Percentiles rank a stretch among this genome's conserved stretches.
These are phyloP conservation scores for Rhodotorula sp. DNA, from an alignment of 1,284 basidiomycete species.

Conservation along the genomic window DNA sequence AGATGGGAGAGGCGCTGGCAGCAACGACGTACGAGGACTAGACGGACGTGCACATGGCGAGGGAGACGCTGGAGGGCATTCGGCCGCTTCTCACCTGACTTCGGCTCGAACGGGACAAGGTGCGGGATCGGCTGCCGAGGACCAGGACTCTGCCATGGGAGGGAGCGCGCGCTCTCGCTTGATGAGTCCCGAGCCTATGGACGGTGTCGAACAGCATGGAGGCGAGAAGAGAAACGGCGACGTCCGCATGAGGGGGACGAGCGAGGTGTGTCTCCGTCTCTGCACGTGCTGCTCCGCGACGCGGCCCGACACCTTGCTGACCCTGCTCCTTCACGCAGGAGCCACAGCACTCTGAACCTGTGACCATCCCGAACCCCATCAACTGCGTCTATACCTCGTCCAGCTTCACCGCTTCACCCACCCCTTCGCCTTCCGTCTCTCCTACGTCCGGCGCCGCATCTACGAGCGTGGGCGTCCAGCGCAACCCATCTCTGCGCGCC, in stretches of 20 bases:
- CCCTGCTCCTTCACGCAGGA: not conserved
- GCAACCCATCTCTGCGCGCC: slow-evolving; percentile 20
- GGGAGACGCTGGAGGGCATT: too few species aligned
- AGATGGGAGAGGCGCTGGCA: too few species aligned
- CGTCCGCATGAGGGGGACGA: not conserved
- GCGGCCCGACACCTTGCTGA: not conserved
- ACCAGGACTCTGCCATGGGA: not conserved
- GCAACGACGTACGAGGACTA: too few species aligned
- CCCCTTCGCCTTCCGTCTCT: not conserved
- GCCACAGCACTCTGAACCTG: not conserved
- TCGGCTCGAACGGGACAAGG: too few species aligned
- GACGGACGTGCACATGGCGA: too few species aligned
- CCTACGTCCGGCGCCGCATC: not conserved
- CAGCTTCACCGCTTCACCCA: not conserved
- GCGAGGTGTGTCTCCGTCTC: slow-evolving; percentile 3
- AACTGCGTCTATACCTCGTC: not conserved
- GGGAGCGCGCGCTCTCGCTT: not conserved
- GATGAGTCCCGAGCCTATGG: not conserved
- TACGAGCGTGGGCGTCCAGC: not conserved
- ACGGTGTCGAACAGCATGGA: not conserved
- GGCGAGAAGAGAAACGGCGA: not conserved
- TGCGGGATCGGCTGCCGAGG: not conserved
- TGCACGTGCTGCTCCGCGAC: not conserved
- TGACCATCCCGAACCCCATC: not conserved
- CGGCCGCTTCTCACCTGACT: too few species aligned